Conservation (phyloP, 176 grass and related monocot species). For the Areca catechu region DNA sequence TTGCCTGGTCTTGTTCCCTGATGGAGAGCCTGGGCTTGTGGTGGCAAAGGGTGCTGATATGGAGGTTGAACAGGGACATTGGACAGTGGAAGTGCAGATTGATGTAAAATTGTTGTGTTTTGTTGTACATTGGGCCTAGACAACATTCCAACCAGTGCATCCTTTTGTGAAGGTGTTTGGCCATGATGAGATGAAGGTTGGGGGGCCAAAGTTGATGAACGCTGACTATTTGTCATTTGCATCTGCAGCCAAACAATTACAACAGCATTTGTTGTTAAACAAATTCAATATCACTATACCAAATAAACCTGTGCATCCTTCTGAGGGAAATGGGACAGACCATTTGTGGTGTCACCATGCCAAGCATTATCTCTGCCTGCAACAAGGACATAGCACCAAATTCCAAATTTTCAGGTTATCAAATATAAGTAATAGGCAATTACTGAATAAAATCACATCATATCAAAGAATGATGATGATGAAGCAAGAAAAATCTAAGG, state of each 20-base stretch:
- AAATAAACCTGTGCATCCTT: no score
- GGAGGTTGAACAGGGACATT: slow-evolving; percentile 34
- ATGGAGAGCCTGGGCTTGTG: slow-evolving; percentile 27
- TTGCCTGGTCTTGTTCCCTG: slow-evolving; percentile 18
- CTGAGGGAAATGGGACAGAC: slow-evolving; percentile 29
- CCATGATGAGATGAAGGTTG: slow-evolving; percentile 37
- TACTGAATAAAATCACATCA: background rate
- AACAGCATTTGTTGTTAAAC: slow-evolving; percentile 20
- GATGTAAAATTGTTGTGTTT: slow-evolving; percentile 38
- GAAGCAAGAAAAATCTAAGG: no score
- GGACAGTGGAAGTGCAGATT: slow-evolving; percentile 25
- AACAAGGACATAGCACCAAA: slow-evolving; percentile 3
- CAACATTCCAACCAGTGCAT: slow-evolving; percentile 26
- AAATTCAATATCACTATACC: no score
- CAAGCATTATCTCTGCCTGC: slow-evolving; percentile 94
- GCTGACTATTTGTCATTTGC: slow-evolving; percentile 77
- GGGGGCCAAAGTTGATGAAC: slow-evolving; percentile 27
- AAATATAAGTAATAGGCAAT: background rate
- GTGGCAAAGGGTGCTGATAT: slow-evolving; percentile 33
- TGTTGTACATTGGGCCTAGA: slow-evolving; percentile 25
- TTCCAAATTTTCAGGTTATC: background rate
- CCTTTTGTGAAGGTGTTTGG: slow-evolving; percentile 45
- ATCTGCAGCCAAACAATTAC: slow-evolving; percentile 47
- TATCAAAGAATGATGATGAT: background rate
- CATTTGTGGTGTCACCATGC: slow-evolving; percentile 75